Evolutionary conservation across 768 basidiomycete genomes (phyloP), one percentile per base, ranked within the genome.

Genomic region (Phaeotremella fagi): DNA sequence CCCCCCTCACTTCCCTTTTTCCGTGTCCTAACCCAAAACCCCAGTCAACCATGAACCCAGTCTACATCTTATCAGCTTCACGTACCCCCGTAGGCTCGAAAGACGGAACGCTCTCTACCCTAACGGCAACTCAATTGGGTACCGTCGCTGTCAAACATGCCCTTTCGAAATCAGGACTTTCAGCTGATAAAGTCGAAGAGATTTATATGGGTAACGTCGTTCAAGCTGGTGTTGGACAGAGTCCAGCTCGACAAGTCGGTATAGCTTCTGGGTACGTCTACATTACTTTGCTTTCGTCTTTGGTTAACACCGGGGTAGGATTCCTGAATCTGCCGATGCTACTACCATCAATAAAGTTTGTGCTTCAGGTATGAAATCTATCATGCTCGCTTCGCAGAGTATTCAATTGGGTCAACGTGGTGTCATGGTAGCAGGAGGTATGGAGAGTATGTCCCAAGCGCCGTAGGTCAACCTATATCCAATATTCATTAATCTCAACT

Each of bases 301-400:
- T 36, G 24, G 37, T 24, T 52, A 27, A 53, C 26, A 4, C 25
- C 37, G 11, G 15, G 25, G 24, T 15, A 72, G 71, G 14, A 70
- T 95, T 70, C 83, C 81, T 59, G 74, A 84, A 9, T 80, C 80
- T 52, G 92, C 94, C 24, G 95, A 99, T 77, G 92, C 94, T 20
- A 98, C 95, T 31, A 99, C 95, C 45, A 85, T 99, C 79, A 99
- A 99, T 83, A 99, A 99, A 79, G 95, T 99, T 75, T 99, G 95
- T 75, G 95, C 95, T 4, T 91, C 88, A 49, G 95, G 95, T 57
- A 79, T 99, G 81, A 98, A 98, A 77, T 81, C 92, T 25, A 83
- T 98, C 77, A 95, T 90, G 76, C 80, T 98, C 58, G 95, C 90
- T 51, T 81, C 90, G 24, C 95, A 98, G 78, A 83, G 81, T 66